Evolutionary conservation across 2,329 filamentous ascomycete species (phyloP).

Genomic region (Hypoxylon sp.): DNA sequence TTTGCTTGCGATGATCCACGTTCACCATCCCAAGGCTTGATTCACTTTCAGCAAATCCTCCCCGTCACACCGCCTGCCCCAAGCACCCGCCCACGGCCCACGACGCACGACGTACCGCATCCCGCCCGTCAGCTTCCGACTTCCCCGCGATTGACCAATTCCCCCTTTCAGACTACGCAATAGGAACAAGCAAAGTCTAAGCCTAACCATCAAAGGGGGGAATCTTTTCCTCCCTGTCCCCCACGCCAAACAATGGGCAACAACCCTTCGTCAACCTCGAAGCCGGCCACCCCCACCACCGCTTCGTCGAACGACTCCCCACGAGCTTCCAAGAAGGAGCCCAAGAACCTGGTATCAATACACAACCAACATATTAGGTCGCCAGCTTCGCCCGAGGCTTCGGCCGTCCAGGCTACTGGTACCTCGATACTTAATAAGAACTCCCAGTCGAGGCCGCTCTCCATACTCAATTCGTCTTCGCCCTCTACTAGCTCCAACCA

Average conservation of each 20-base stretch:
- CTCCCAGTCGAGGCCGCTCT: slow-evolving; percentile 65
- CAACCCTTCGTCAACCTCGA: slow-evolving; percentile 60
- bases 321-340: slow-evolving; percentile 59
- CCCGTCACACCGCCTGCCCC: slow-evolving; percentile 44
- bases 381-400: slow-evolving; percentile 73
- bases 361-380: slow-evolving; percentile 66
- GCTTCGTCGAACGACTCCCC: slow-evolving; percentile 53
- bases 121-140: slow-evolving; percentile 46
- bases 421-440: slow-evolving; percentile 66
- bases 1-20: slow-evolving; percentile 50
- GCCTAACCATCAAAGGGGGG: slow-evolving; percentile 30
- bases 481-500: slow-evolving; percentile 54
- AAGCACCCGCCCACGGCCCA: slow-evolving; percentile 34
- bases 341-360: slow-evolving; percentile 68
- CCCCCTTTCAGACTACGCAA: slow-evolving; percentile 20
- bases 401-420: slow-evolving; percentile 72
- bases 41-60: slow-evolving; percentile 36
- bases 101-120: slow-evolving; percentile 42
- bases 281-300: slow-evolving; percentile 55
- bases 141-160: slow-evolving; percentile 42
- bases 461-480: slow-evolving; percentile 65
- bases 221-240: slow-evolving; percentile 37
- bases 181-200: slow-evolving; percentile 29
- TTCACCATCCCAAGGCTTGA: slow-evolving; percentile 37
- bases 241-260: slow-evolving; percentile 60